Conservation (phyloP, 768 basidiomycete species). For the Lentinus brumalis region DNA sequence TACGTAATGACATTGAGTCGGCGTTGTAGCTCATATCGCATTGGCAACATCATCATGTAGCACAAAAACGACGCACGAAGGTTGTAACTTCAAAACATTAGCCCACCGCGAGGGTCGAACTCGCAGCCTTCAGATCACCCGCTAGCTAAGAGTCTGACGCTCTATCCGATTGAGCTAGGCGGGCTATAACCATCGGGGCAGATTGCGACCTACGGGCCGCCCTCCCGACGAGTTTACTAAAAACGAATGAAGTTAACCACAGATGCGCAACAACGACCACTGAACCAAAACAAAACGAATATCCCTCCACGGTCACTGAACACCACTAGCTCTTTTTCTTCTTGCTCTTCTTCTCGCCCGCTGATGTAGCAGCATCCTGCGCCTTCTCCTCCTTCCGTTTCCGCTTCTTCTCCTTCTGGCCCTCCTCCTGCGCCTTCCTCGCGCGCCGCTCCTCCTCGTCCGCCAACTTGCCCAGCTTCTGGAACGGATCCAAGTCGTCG, state of each 20-base stretch:
- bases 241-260: too few species aligned
- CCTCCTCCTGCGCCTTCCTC: slow-evolving; percentile 27
- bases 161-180: slow-evolving; percentile 72
- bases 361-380: slow-evolving; percentile 11
- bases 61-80: too few species aligned
- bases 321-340: slow-evolving; percentile 34
- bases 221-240: too few species aligned
- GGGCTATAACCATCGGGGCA: too few species aligned
- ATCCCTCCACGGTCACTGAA: too few species aligned
- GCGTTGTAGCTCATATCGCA: too few species aligned
- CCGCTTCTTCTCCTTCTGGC: slow-evolving; percentile 32
- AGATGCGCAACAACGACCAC: too few species aligned
- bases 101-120: slow-evolving; percentile 68
- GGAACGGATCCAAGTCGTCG: slow-evolving; percentile 30
- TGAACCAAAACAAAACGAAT: too few species aligned
- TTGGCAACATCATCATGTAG: too few species aligned
- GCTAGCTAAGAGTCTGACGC: slow-evolving; percentile 57
- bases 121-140: slow-evolving; percentile 60
- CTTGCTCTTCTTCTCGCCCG: slow-evolving; percentile 30
- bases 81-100: slow-evolving; percentile 25
- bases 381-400: slow-evolving; percentile 29
- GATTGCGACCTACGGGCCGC: too few species aligned
- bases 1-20: too few species aligned
- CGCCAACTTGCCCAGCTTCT: slow-evolving; percentile 31
- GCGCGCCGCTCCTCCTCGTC: slow-evolving; percentile 31